These are phyloP conservation scores for Pyrus communis DNA, from an alignment of 306 rosid genomes.

Conservation along the genomic window DNA sequence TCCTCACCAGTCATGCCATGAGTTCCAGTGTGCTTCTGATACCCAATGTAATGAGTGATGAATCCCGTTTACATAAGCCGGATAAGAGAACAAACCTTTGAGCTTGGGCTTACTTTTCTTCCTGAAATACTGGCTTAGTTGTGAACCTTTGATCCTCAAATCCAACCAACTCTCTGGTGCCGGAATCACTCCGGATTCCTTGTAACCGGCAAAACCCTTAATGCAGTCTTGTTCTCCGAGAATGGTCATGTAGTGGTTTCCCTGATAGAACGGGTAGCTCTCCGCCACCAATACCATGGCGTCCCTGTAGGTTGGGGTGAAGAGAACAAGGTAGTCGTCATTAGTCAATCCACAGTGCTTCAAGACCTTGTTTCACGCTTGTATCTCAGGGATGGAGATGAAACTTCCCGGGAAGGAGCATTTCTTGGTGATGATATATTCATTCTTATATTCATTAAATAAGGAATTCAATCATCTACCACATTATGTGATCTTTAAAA, in stretches of 20 bases:
- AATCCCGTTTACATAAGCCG: constrained; percentile 61
- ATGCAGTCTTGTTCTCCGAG: constrained; percentile 47
- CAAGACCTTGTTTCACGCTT: constrained; percentile 59
- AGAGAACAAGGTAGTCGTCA: constrained; percentile 65
- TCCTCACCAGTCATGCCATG: constrained; percentile 79
- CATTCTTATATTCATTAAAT: too few relatives aligned
- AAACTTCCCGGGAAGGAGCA: constrained; percentile 71
- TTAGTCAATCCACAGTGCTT: constrained; percentile 71
- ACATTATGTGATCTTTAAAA: too few relatives aligned
- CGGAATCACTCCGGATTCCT: constrained; percentile 58
- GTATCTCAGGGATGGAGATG: constrained; percentile 74
- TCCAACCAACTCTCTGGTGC: constrained; percentile 72
- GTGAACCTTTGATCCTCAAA: constrained; percentile 81
- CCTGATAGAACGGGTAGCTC: constrained; percentile 69
- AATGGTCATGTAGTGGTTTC: constrained; percentile 58
- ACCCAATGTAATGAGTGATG: constrained; percentile 73
- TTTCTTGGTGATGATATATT: constrained; percentile 58
- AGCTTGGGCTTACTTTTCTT: constrained; percentile 72
- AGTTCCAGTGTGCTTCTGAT: constrained; percentile 82
- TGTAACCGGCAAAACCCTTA: constrained; percentile 54
- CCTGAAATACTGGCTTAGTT: constrained; percentile 69
- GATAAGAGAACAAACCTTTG: constrained; percentile 78
- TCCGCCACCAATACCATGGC: constrained; percentile 76
- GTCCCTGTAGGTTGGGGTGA: constrained; percentile 57
- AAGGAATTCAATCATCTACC: too few relatives aligned